phyloP scores from a whole-genome alignment of 148 eudicot genomes.

The Amaranthus hypochondriacus region DNA sequence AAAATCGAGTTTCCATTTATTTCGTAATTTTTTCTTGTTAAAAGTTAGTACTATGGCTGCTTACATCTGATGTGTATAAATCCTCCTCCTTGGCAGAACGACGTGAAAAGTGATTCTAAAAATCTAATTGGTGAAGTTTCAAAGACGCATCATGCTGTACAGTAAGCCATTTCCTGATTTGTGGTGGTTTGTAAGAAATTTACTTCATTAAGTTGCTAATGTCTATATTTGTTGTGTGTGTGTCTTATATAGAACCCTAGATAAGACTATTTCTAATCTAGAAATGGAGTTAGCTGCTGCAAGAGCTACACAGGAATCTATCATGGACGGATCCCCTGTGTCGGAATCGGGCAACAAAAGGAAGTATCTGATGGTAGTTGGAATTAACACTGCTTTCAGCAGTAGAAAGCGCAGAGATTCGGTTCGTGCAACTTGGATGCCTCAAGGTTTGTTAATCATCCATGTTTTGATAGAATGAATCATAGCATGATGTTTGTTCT shows the following conservation, averaged over 20 bases:
- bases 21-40: background rate
- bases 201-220: background rate
- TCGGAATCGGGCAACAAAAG: slow-evolving; percentile 51
- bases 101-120: slow-evolving; percentile 33
- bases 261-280: slow-evolving; percentile 75
- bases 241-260: slow-evolving; percentile 50
- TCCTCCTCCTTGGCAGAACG: slow-evolving; percentile 28
- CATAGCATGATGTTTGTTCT: slow-evolving; percentile 4
- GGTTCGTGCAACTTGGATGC: slow-evolving; percentile 96
- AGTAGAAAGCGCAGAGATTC: slow-evolving; percentile 93
- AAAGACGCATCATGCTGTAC: slow-evolving; percentile 49
- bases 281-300: slow-evolving; percentile 97
- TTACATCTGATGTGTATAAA: background rate
- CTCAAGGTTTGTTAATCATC: slow-evolving; percentile 54
- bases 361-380: slow-evolving; percentile 81
- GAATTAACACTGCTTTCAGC: slow-evolving; percentile 88
- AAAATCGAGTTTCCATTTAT: no score
- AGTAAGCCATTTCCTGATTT: slow-evolving; percentile 39
- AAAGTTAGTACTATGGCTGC: background rate
- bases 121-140: slow-evolving; percentile 45
- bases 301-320: slow-evolving; percentile 79
- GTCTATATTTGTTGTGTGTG: background rate
- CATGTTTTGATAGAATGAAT: background rate
- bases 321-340: slow-evolving; percentile 60
- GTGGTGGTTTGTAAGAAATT: slow-evolving; percentile 5